A percentile compares a stretch with the other conserved stretches of the same genome.
Evolutionary conservation across 257 asterid genomes (phyloP).

Genomic region (Ophiorrhiza pumila): DNA sequence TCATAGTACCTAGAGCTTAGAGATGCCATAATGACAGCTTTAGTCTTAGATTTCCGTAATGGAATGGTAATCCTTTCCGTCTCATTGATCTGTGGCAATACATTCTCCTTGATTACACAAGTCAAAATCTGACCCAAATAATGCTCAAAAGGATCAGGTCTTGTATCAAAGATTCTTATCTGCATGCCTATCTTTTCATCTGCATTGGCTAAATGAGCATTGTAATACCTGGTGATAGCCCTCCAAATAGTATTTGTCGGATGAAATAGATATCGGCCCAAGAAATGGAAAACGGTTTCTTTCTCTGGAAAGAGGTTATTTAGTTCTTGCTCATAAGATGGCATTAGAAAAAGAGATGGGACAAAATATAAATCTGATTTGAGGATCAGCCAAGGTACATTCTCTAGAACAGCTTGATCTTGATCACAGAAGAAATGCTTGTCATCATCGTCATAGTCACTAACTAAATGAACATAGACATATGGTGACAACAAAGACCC

Average conservation of each 20-base stretch:
- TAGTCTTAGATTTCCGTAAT: constrained; percentile 28
- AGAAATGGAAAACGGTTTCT: constrained; percentile 67
- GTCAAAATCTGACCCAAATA: constrained; percentile 53
- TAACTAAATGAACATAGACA: constrained; percentile 64
- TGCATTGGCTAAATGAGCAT: constrained; percentile 51
- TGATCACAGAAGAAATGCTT: constrained; percentile 69
- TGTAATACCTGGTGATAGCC: constrained; percentile 56
- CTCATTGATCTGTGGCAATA: constrained; percentile 40
- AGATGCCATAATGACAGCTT: constrained; percentile 56
- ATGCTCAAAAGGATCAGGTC: constrained; percentile 41
- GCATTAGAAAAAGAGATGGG: constrained; percentile 69
- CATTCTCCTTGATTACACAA: constrained; percentile 48
- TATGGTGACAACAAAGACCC: constrained; percentile 26
- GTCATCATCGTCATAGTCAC: constrained; percentile 59
- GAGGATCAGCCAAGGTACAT: constrained; percentile 61
- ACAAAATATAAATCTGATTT: constrained; percentile 61
- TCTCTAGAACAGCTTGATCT: constrained; percentile 46
- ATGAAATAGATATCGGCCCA: constrained; percentile 73
- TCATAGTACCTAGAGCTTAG: constrained; percentile 54
- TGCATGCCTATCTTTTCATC: constrained; percentile 68
- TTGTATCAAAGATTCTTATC: constrained; percentile 46
- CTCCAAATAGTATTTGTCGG: constrained; percentile 83
- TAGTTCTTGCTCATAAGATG: constrained; percentile 55
- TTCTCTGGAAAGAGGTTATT: constrained; percentile 59
- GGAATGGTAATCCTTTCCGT: constrained; percentile 18